Evolutionary conservation across 2,329 filamentous ascomycete species (phyloP).

Genomic region (Chaetomium sp.): DNA sequence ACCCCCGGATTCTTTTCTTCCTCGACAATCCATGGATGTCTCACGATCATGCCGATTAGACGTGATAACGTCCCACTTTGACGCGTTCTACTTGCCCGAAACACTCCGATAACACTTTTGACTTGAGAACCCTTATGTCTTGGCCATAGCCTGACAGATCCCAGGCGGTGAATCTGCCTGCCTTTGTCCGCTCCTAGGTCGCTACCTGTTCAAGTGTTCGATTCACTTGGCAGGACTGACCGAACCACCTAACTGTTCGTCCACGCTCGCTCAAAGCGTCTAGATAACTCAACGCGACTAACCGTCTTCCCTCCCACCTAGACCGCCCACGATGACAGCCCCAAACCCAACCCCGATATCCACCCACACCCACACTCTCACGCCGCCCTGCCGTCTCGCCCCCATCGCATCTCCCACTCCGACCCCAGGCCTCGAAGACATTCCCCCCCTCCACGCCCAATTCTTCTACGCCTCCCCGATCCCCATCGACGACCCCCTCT

Average conservation of each 20-base stretch:
- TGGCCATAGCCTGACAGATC: background rate
- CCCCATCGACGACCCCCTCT: slow-evolving; percentile 84
- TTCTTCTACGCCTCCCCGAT: slow-evolving; percentile 82
- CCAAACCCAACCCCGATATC: background rate
- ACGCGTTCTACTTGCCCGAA: no score
- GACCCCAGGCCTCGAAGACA: slow-evolving; percentile 35
- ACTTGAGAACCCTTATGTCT: background rate
- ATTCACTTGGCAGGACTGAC: no score
- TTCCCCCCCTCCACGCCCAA: slow-evolving; percentile 59
- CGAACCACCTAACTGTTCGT: background rate
- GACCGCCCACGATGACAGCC: slow-evolving; percentile 12
- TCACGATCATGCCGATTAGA: background rate
- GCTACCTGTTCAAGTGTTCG: no score
- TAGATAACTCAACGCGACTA: background rate
- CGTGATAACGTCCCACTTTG: no score
- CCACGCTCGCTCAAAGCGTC: background rate
- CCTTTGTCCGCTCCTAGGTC: background rate
- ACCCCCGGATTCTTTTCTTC: background rate
- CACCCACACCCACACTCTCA: slow-evolving; percentile 6
- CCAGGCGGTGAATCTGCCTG: slow-evolving; percentile 4
- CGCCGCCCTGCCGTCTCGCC: slow-evolving; percentile 11
- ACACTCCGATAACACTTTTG: no score
- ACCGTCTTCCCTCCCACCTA: background rate
- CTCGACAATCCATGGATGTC: slow-evolving; percentile 8
- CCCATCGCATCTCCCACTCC: slow-evolving; percentile 28